Conservation (phyloP, 2,329 filamentous ascomycete genomes). For the Claviceps purpurea region DNA sequence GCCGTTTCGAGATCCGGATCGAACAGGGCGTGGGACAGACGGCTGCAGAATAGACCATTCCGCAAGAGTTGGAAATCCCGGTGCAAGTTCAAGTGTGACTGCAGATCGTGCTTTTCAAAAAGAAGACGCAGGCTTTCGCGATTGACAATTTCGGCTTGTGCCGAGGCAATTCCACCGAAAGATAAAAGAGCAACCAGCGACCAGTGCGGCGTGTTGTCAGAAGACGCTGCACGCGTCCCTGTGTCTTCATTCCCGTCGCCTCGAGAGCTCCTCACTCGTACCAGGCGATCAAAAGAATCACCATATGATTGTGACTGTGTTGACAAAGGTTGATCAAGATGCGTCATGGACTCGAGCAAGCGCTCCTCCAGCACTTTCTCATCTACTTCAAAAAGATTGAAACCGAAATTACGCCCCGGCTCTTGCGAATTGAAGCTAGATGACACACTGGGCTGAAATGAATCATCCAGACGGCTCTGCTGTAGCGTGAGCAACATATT, state of each 20-base stretch:
- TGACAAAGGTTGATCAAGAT: slow-evolving; percentile 22
- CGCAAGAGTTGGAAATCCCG: slow-evolving; percentile 72
- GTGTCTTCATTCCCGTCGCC: background rate
- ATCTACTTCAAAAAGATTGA: slow-evolving; percentile 37
- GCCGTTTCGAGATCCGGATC: slow-evolving; percentile 69
- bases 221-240: slow-evolving; percentile 4
- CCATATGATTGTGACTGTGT: slow-evolving; percentile 9
- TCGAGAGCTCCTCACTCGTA: slow-evolving; percentile 26
- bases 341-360: slow-evolving; percentile 36
- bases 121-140: slow-evolving; percentile 61
- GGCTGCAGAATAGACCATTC: slow-evolving; percentile 70
- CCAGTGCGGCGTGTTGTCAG: slow-evolving; percentile 37
- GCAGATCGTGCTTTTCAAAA: slow-evolving; percentile 60
- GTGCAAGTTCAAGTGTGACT: slow-evolving; percentile 60
- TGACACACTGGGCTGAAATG: background rate
- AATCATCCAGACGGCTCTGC: slow-evolving; percentile 4
- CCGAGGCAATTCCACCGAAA: slow-evolving; percentile 57
- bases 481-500: slow-evolving; percentile 14
- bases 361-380: slow-evolving; percentile 32
- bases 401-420: slow-evolving; percentile 9
- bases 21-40: slow-evolving; percentile 72
- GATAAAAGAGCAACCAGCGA: slow-evolving; percentile 56
- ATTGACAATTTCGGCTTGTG: slow-evolving; percentile 67
- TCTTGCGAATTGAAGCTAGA: background rate
- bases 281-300: slow-evolving; percentile 27